Percentiles rank a stretch among this genome's conserved stretches.
These are phyloP conservation scores for Luvunga scandens DNA, from an alignment of 345 rosid species.

Conservation along the genomic window DNA sequence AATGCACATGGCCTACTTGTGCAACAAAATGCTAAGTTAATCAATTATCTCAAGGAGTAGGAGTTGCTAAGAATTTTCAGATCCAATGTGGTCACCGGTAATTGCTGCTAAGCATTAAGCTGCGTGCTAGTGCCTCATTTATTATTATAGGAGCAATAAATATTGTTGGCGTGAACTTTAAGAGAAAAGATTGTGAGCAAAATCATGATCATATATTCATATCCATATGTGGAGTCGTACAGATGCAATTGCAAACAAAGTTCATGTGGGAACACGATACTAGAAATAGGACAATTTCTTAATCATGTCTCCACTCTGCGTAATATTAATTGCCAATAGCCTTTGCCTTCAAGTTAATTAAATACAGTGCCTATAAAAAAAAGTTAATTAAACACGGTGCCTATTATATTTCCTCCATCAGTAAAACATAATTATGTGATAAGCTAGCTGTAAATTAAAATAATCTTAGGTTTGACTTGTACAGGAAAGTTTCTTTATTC, in stretches of 20 bases:
- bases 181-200: conserved; percentile 23
- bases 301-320: conserved; percentile 1
- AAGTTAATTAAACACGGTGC: background rate
- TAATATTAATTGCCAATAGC: background rate
- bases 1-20: background rate
- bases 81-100: background rate
- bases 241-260: background rate
- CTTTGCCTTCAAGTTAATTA: background rate
- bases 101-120: conserved; percentile 1
- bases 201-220: background rate
- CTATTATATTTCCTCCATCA: background rate
- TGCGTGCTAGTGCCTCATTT: conserved; percentile 3
- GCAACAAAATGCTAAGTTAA: background rate
- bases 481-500: background rate
- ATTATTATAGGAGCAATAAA: background rate
- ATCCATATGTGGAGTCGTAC: background rate
- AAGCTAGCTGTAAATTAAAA: background rate
- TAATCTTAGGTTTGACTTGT: background rate
- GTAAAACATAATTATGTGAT: no score
- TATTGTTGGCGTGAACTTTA: conserved; percentile 23
- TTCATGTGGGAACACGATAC: conserved; percentile 14
- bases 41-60: background rate
- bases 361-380: background rate
- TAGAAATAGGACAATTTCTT: conserved; percentile 5
- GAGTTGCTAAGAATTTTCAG: background rate